Conservation (phyloP, 495 filamentous ascomycete species). For the Lineolata rhizophorae region DNA sequence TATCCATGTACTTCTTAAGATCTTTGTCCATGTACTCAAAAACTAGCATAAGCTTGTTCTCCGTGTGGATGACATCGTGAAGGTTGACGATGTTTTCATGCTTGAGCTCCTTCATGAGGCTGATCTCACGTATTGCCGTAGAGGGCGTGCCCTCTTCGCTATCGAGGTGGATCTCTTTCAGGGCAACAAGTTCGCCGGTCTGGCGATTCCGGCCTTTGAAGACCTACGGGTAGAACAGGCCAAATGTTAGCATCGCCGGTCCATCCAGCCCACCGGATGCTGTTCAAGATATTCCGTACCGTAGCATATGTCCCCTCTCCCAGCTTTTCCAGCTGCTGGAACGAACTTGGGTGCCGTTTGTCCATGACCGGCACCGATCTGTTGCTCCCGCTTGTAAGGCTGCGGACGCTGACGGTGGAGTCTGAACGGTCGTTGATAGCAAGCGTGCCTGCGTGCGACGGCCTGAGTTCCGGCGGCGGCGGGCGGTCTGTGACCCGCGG, state of each 20-base stretch:
- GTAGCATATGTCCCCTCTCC: slow-evolving; percentile 98
- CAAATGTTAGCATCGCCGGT: neutral
- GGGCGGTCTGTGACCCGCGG: slow-evolving; percentile 17
- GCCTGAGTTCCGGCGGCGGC: slow-evolving; percentile 15
- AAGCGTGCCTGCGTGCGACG: slow-evolving; percentile 20
- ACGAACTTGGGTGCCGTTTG: slow-evolving; percentile 64
- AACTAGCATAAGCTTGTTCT: slow-evolving; percentile 91
- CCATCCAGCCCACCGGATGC: too few relatives aligned
- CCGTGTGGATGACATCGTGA: slow-evolving; percentile 87
- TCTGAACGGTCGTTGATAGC: slow-evolving; percentile 17
- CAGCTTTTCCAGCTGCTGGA: slow-evolving; percentile 96
- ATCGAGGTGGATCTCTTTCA: slow-evolving; percentile 97
- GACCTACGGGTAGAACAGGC: slow-evolving; percentile 10
- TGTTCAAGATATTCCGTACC: too few relatives aligned
- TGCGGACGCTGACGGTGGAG: slow-evolving; percentile 18
- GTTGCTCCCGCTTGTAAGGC: slow-evolving; percentile 15
- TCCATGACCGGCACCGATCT: slow-evolving; percentile 37
- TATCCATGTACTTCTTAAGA: slow-evolving; percentile 96
- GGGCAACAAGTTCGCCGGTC: slow-evolving; percentile 37
- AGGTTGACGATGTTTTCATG: slow-evolving; percentile 87
- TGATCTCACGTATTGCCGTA: slow-evolving; percentile 93
- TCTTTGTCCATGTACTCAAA: slow-evolving; percentile 77
- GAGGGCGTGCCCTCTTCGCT: slow-evolving; percentile 92
- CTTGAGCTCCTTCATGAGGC: slow-evolving; percentile 88
- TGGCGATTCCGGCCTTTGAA: slow-evolving; percentile 23